A percentile compares a stretch with the other conserved stretches of the same genome.
phyloP scores from a whole-genome alignment of 129 eudicot species.

The Helianthus annuus region DNA sequence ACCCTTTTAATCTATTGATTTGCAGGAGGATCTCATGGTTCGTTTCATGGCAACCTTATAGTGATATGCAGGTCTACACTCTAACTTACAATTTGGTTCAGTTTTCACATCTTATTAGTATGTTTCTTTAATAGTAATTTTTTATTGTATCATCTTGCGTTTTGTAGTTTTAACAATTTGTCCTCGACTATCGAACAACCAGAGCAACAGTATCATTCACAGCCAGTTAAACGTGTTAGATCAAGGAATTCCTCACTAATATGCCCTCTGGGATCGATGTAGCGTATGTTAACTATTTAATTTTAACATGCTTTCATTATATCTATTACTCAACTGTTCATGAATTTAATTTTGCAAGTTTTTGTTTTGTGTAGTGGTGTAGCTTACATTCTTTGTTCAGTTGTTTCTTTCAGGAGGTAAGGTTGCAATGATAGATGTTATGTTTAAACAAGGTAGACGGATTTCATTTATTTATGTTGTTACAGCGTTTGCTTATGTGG shows the following conservation, averaged over 20 bases:
- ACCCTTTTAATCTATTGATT: background rate
- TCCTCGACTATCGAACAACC: constrained; percentile 58
- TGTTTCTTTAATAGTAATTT: background rate
- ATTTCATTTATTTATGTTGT: too few relatives aligned
- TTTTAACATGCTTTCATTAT: background rate
- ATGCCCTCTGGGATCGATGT: constrained; percentile 92
- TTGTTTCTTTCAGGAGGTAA: too few relatives aligned
- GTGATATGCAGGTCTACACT: too few relatives aligned
- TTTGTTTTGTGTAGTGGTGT: too few relatives aligned
- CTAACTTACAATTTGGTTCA: too few relatives aligned
- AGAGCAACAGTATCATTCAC: constrained; percentile 84
- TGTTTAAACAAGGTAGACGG: too few relatives aligned
- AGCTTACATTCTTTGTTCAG: too few relatives aligned
- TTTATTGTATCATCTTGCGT: constrained; percentile 8
- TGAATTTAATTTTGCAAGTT: constrained; percentile 37
- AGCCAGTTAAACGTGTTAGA: constrained; percentile 70
- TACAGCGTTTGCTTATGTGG: too few relatives aligned
- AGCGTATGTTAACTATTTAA: constrained; percentile 52
- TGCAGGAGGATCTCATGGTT: constrained; percentile 80
- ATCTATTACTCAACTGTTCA: background rate
- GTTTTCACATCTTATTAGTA: background rate
- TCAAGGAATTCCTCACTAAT: constrained; percentile 69
- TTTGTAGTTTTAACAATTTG: constrained; percentile 73
- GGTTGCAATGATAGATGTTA: too few relatives aligned
- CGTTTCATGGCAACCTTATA: constrained; percentile 85